Percentiles rank a stretch among this genome's conserved stretches.
These are phyloP conservation scores for Ogataea kodamae DNA, from an alignment of 805 yeast species.

Conservation along the genomic window DNA sequence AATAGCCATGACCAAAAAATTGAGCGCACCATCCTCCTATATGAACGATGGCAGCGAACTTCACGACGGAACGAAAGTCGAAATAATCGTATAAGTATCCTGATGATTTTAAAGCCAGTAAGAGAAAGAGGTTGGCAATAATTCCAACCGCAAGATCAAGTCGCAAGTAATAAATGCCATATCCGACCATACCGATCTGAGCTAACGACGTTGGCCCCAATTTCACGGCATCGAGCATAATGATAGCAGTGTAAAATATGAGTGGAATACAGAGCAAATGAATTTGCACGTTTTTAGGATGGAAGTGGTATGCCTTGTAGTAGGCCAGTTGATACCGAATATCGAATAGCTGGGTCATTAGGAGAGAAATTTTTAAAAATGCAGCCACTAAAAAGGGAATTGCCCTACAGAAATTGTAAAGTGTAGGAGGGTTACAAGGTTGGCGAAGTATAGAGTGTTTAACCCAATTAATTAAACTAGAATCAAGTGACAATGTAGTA, in stretches of 20 bases:
- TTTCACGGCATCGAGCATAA: constrained; percentile 26
- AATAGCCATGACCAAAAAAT: constrained; percentile 81
- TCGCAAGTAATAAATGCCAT: constrained; percentile 53
- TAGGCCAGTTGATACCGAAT: constrained; percentile 55
- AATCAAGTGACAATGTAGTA: too few species aligned
- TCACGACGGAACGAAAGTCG: constrained; percentile 23
- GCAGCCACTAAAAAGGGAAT: too few species aligned
- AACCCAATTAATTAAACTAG: too few species aligned
- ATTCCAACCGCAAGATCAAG: constrained; percentile 54
- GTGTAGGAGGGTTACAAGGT: too few species aligned
- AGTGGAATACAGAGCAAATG: constrained; percentile 80
- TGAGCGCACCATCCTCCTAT: constrained; percentile 72
- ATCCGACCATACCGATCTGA: constrained; percentile 41
- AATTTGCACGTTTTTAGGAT: constrained; percentile 58
- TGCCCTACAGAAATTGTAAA: too few species aligned
- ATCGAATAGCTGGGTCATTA: constrained; percentile 30
- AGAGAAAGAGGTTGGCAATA: constrained; percentile 38
- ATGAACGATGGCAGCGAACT: constrained; percentile 41
- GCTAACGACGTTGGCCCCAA: constrained; percentile 35
- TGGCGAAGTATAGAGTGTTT: too few species aligned
- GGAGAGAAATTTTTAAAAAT: too few species aligned
- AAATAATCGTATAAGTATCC: constrained; percentile 14
- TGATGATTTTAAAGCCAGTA: constrained; percentile 20
- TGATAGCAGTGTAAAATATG: constrained; percentile 56
- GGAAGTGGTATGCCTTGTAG: constrained; percentile 42